Percentiles rank a stretch among this genome's conserved stretches.
phyloP scores from a whole-genome alignment of 2,329 filamentous ascomycete genomes.

The Fusarium haematococcum region DNA sequence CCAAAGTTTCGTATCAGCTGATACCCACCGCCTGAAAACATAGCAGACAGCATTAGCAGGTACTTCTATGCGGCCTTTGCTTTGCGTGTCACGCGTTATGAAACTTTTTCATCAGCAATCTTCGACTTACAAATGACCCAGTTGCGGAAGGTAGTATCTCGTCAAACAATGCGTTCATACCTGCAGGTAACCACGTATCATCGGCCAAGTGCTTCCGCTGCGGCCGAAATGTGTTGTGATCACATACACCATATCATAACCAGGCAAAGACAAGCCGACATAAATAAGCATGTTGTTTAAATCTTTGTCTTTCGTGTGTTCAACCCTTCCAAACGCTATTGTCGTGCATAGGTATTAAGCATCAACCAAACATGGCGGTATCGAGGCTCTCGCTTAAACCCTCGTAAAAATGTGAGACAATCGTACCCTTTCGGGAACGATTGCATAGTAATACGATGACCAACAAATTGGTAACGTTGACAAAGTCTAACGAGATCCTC shows the following conservation, averaged over 20 bases:
- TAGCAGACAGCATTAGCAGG: not conserved
- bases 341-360: not conserved
- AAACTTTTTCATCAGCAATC: not conserved
- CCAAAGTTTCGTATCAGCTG: not conserved
- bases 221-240: not conserved
- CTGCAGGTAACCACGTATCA: not conserved
- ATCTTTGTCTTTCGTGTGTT: not conserved
- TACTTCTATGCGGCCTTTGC: not conserved
- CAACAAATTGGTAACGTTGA: not conserved
- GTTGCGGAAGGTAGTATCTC: not conserved
- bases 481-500: not conserved
- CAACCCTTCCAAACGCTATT: not conserved
- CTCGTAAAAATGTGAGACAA: not conserved
- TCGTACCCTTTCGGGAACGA: not conserved
- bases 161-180: not conserved
- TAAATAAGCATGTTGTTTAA: not conserved
- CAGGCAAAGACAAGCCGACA: not conserved
- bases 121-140: not conserved
- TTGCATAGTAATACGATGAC: not conserved
- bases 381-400: not conserved
- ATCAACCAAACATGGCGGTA: too few species aligned
- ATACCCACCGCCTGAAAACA: not conserved
- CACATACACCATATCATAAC: not conserved
- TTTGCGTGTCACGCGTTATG: not conserved
- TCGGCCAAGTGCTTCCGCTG: not conserved